phyloP scores from a whole-genome alignment of 768 basidiomycete species.

The Fomitopsis pulvina region DNA sequence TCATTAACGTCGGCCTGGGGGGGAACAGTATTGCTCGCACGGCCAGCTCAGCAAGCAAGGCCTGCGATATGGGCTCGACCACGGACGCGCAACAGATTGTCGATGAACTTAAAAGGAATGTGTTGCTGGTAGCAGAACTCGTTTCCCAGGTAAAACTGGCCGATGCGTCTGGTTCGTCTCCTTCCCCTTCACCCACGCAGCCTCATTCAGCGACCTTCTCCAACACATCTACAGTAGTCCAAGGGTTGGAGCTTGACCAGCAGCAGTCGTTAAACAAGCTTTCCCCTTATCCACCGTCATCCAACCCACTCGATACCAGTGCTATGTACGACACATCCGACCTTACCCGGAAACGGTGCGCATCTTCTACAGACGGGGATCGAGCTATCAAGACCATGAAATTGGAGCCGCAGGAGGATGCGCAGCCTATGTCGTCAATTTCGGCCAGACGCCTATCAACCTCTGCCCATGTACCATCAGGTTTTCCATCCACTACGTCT shows the following conservation, averaged over 20 bases:
- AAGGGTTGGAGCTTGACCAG: constrained; percentile 11
- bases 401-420: constrained; percentile 41
- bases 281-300: constrained; percentile 15
- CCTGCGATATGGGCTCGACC: constrained; percentile 22
- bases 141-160: constrained; percentile 20
- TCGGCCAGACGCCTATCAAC: constrained; percentile 7
- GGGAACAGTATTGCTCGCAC: constrained; percentile 19
- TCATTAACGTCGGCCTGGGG: neutral
- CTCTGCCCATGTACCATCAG: constrained; percentile 14
- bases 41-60: constrained; percentile 22
- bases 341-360: constrained; percentile 45
- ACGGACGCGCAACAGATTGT: constrained; percentile 21
- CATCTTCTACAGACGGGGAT: constrained; percentile 38
- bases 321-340: constrained; percentile 29
- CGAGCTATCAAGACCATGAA: constrained; percentile 42
- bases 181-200: constrained; percentile 10
- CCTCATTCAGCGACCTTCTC: constrained; percentile 7
- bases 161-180: constrained; percentile 9
- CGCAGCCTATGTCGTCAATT: constrained; percentile 19
- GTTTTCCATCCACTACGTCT: constrained; percentile 20
- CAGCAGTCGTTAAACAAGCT: constrained; percentile 22
- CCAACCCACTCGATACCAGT: constrained; percentile 20
- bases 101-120: constrained; percentile 20
- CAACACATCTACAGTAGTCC: constrained; percentile 4
- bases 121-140: constrained; percentile 22